Percentiles rank a stretch among this genome's conserved stretches.
phyloP scores from a whole-genome alignment of 768 basidiomycete genomes.

The Cubamyces lactineus region DNA sequence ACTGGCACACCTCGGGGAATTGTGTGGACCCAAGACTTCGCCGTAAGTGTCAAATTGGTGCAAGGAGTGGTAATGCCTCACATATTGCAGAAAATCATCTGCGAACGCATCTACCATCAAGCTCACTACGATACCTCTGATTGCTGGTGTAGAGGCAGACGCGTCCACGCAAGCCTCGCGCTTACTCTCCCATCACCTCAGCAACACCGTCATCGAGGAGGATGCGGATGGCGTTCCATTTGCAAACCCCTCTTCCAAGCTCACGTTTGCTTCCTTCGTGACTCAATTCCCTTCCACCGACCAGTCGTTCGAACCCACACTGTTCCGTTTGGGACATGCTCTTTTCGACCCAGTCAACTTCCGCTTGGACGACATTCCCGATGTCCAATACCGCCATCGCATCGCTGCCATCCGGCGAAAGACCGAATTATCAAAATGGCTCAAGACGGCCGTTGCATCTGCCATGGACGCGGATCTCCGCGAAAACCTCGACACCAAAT shows the following conservation, averaged over 20 bases:
- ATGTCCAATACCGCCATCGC: conserved; percentile 65
- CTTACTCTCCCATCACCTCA: conserved; percentile 77
- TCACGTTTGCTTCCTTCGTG: conserved; percentile 81
- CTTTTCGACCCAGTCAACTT: conserved; percentile 87
- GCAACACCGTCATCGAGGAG: conserved; percentile 66
- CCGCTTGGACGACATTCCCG: conserved; percentile 53
- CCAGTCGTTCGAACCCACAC: conserved; percentile 68
- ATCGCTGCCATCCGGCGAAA: conserved; percentile 71
- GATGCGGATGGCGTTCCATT: conserved; percentile 75
- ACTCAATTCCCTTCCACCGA: conserved; percentile 73
- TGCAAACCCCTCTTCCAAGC: conserved; percentile 60
- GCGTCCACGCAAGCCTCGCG: conserved; percentile 52
- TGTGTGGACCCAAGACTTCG: conserved; percentile 60
- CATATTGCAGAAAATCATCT: conserved; percentile 46
- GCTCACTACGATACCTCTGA: conserved; percentile 51
- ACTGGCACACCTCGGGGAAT: conserved; percentile 73
- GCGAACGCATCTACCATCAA: conserved; percentile 68
- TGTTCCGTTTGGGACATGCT: conserved; percentile 88
- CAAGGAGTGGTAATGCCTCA: conserved; percentile 5
- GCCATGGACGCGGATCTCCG: conserved; percentile 74
- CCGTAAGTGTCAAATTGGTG: conserved; percentile 47
- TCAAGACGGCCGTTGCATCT: conserved; percentile 71
- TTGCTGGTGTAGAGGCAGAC: conserved; percentile 38
- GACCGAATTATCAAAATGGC: conserved; percentile 81
- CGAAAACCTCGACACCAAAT: conserved; percentile 45